Evolutionary conservation across 176 grass and related monocot species (phyloP).

Genomic region (Chrysopogon serrulatus): DNA sequence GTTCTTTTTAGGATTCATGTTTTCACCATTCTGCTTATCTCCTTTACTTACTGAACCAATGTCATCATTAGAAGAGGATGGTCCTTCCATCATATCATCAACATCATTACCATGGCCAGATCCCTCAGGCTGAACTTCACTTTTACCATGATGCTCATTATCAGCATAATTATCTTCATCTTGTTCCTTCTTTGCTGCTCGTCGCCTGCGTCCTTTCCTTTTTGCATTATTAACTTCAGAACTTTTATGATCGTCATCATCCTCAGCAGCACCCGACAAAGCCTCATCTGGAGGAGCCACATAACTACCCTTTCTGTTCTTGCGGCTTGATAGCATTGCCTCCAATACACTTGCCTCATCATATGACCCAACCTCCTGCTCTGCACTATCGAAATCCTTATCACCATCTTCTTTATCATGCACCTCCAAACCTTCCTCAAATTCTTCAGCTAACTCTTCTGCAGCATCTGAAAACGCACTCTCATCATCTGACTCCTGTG

Average conservation of each 20-base stretch:
- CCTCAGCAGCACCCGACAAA: not conserved
- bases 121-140: slow-evolving; percentile 13
- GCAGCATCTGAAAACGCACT: slow-evolving; percentile 50
- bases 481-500: slow-evolving; percentile 57
- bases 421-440: slow-evolving; percentile 44
- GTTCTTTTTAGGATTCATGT: slow-evolving; percentile 51
- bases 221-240: slow-evolving; percentile 23
- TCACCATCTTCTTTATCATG: slow-evolving; percentile 30
- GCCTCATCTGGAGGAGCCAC: slow-evolving; percentile 25
- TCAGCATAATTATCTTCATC: slow-evolving; percentile 27
- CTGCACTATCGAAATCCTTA: slow-evolving; percentile 15
- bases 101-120: slow-evolving; percentile 14
- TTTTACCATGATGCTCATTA: not conserved
- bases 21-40: slow-evolving; percentile 31
- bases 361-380: slow-evolving; percentile 58
- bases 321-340: slow-evolving; percentile 57
- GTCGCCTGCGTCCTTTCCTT: slow-evolving; percentile 41
- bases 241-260: slow-evolving; percentile 5
- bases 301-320: slow-evolving; percentile 43
- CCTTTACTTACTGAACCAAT: slow-evolving; percentile 34
- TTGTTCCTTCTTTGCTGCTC: slow-evolving; percentile 39
- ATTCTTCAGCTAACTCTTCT: slow-evolving; percentile 62
- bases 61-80: slow-evolving; percentile 40
- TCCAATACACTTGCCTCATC: slow-evolving; percentile 63
- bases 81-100: slow-evolving; percentile 34